Percentiles rank a stretch among this genome's conserved stretches.
These are phyloP conservation scores for Umbelopsis ramanniana DNA, from an alignment of 192 early-diverging fungal species.

Conservation along the genomic window DNA sequence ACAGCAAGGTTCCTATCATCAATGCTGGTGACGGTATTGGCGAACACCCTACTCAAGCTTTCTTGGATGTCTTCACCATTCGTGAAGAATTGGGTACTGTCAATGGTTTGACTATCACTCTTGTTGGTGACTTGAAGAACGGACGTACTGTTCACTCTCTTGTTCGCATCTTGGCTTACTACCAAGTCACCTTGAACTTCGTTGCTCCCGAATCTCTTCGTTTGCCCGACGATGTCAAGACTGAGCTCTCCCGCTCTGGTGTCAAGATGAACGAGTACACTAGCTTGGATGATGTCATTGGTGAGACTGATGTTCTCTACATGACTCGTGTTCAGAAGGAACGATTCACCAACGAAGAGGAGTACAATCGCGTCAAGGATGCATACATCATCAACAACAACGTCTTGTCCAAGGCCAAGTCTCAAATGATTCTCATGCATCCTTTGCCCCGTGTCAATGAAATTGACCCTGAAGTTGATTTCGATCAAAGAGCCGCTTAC, in stretches of 20 bases:
- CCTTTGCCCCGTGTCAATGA: constrained; percentile 93
- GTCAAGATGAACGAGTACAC: constrained; percentile 71
- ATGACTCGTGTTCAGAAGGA: constrained; percentile 98
- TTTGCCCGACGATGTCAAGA: constrained; percentile 88
- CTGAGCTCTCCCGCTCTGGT: constrained; percentile 63
- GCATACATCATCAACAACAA: constrained; percentile 88
- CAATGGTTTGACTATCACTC: constrained; percentile 92
- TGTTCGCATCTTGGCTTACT: constrained; percentile 84
- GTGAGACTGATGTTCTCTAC: constrained; percentile 91
- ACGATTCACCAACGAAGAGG: constrained; percentile 74
- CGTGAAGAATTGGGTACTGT: constrained; percentile 94
- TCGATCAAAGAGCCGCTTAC: constrained; percentile 96
- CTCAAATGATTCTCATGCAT: constrained; percentile 99
- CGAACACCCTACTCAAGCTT: constrained; percentile 98
- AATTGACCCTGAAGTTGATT: constrained; percentile 97
- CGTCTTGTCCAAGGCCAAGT: constrained; percentile 84
- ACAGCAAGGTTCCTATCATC: constrained; percentile 89
- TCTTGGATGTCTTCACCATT: constrained; percentile 96
- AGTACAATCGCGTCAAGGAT: constrained; percentile 82
- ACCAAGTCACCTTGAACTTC: constrained; percentile 94
- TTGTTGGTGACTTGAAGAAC: constrained; percentile 97
- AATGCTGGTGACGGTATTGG: constrained; percentile 97
- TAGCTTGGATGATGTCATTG: constrained; percentile 81
- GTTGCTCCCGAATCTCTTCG: constrained; percentile 81
- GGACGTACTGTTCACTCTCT: constrained; percentile 98